Evolutionary conservation across 306 rosid species (phyloP), one percentile per base, ranked within the genome.

Genomic region (Abrus precatorius): DNA sequence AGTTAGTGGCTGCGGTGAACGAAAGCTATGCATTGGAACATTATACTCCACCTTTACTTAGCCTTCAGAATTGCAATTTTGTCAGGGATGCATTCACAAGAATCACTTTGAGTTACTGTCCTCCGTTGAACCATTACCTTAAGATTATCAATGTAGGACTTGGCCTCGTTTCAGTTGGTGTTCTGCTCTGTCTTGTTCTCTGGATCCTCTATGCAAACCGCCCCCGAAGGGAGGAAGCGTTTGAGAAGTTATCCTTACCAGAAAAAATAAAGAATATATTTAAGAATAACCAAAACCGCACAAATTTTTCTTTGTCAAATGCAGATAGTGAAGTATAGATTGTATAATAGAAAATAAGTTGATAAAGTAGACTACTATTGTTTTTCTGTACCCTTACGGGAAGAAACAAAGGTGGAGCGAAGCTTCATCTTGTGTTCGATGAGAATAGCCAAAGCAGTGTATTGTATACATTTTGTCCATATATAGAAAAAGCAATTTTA

Each of bases 131-230:
- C 77, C 91, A 83, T 65, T 84, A 86, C 83, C 93, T 95, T 14
- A 85, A 89, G 88, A 80, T 90, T 47, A 87, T 93, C 65, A 89
- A 89, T 81, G 89, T 89, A 27, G 99, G 99, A 50, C 83, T 95
- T 72, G 98, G 90, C 13, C 89, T 95, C 82, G 85, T 92, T 62
- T 95, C 99, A 12, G 98, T 91, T 13, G 98, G 97, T 63, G 92
- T 93, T 48, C 75, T 95, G 82, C 92, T 95, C 63, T 93, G 98
- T 64, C 99, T 95, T 66, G 90, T 95, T 77, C 91, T 95, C 47
- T 95, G 99, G 99, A 77, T 92, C 72, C 94, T 95, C 48, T 93
- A 89, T 85, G 89, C 99, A 74, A 93, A 95, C 98, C 94, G 92
- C 97, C 92, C 92, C 90, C 85, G 38, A 88, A 87, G 90, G 91